These are phyloP conservation scores for Eucalyptus rudis DNA, from an alignment of 345 rosid species.

Conservation along the genomic window DNA sequence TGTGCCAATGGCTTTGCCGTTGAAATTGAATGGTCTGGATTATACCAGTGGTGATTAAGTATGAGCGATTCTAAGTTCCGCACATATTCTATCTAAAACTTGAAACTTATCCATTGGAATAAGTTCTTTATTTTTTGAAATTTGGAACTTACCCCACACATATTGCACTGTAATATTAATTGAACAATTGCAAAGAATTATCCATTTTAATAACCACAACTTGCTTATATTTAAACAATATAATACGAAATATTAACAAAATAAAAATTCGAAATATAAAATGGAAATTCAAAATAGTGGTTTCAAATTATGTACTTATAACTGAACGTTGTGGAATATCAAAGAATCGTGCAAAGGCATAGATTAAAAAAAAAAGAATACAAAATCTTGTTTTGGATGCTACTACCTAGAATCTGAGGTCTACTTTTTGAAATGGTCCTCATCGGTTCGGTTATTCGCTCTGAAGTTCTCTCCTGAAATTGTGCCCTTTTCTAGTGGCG, in stretches of 20 bases:
- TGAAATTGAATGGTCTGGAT: neutral
- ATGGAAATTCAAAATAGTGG: fast-evolving
- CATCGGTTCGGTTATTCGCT: too few relatives aligned
- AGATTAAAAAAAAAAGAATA: too few relatives aligned
- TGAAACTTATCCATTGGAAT: fast-evolving
- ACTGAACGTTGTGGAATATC: fast-evolving
- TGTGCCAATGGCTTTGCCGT: fast-evolving
- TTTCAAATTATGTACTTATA: too few relatives aligned
- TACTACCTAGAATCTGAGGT: fast-evolving
- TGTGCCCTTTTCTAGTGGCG: too few relatives aligned
- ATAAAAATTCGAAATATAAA: too few relatives aligned
- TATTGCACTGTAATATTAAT: too few relatives aligned
- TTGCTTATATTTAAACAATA: too few relatives aligned
- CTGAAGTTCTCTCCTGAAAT: too few relatives aligned
- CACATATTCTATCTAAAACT: fast-evolving
- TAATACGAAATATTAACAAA: fast-evolving
- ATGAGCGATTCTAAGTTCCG: fast-evolving
- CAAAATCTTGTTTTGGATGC: too few relatives aligned
- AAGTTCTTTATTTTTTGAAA: too few relatives aligned
- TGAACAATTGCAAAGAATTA: too few relatives aligned
- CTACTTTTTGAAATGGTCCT: fast-evolving
- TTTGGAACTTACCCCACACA: fast-evolving
- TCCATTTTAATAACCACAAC: too few relatives aligned
- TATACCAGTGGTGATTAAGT: fast-evolving
- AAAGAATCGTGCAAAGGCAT: fast-evolving